These are phyloP conservation scores for Nicotiana tomentosiformis DNA, from an alignment of 257 asterid species.

Conservation along the genomic window DNA sequence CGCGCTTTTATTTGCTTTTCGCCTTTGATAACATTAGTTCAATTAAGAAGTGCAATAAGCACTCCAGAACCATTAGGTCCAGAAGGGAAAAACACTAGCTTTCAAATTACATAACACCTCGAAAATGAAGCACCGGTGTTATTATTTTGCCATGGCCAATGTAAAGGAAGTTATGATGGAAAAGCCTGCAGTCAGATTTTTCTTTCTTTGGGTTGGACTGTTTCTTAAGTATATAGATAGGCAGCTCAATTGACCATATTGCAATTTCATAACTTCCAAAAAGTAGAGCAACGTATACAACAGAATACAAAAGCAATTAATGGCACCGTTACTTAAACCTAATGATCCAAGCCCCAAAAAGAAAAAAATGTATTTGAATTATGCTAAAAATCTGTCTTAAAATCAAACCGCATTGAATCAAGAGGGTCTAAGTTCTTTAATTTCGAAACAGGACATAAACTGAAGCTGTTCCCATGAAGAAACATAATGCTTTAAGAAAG, in stretches of 20 bases:
- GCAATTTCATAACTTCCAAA: neutral
- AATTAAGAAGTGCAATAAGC: neutral
- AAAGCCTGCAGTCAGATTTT: neutral
- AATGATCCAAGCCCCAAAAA: neutral
- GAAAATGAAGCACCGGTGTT: neutral
- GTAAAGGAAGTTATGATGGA: neutral
- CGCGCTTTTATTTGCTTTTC: neutral
- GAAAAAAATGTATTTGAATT: neutral
- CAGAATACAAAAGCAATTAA: neutral
- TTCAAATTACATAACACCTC: neutral
- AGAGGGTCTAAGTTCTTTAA: neutral
- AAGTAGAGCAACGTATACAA: neutral
- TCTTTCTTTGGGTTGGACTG: neutral
- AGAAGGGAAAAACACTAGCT: neutral
- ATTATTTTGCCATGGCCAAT: neutral
- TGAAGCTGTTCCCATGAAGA: neutral
- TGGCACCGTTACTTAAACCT: neutral
- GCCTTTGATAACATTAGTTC: neutral
- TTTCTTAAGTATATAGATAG: neutral
- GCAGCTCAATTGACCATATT: neutral
- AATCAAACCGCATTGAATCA: neutral
- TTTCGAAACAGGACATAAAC: neutral
- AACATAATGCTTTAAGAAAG: slow-evolving; percentile 1
- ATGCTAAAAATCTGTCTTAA: neutral
- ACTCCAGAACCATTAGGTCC: neutral